Evolutionary conservation across 2,329 filamentous ascomycete genomes (phyloP), one percentile per base, ranked within the genome.

Genomic region (Bipolaris zeicola): DNA sequence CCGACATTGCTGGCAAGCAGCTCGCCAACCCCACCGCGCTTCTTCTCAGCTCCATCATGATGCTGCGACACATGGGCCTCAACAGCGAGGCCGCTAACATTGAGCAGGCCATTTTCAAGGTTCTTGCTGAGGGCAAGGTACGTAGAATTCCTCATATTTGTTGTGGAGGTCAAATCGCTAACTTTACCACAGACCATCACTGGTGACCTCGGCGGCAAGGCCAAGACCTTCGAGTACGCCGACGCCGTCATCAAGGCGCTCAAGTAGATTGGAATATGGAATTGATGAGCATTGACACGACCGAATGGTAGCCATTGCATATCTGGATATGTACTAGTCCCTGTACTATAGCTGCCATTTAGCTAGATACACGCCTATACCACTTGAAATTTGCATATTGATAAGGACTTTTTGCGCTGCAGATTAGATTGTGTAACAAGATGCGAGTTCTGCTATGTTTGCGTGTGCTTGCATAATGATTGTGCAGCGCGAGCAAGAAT

Each of bases 21-120:
- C 89, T 98, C 69, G 95, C 95, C 74, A 99, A 99, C 87, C 95
- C 95, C 62, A 98, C 95, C 60, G 95, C 95, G 58, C 88, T 99
- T 69, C 87, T 99, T 65, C 89, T 98, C 74, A 91, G 87, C 79
- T 96, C 91, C 78, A 95, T 98, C 83, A 98, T 99, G 95, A 98
- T 99, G 95, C 82, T 99, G 85, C 89, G 95, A 80, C 95, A 99
- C 83, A 98, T 99, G 94, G 88, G 90, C 73, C 85, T 99, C 65
- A 88, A 82, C 78, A 85, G 91, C 63, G 88, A 98, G 78, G 95
- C 95, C 68, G 79, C 83, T 78, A 88, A 87, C 78, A 98, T 99
- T 76, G 91, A 98, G 85, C 90, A 87, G 80, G 95, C 95, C 66
- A 96, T 94, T 75, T 98, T 99, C 79, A 91, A 90, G 78, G 96